These are phyloP conservation scores for Myxozyma geophila DNA, from an alignment of 805 yeast genomes.

Conservation along the genomic window DNA sequence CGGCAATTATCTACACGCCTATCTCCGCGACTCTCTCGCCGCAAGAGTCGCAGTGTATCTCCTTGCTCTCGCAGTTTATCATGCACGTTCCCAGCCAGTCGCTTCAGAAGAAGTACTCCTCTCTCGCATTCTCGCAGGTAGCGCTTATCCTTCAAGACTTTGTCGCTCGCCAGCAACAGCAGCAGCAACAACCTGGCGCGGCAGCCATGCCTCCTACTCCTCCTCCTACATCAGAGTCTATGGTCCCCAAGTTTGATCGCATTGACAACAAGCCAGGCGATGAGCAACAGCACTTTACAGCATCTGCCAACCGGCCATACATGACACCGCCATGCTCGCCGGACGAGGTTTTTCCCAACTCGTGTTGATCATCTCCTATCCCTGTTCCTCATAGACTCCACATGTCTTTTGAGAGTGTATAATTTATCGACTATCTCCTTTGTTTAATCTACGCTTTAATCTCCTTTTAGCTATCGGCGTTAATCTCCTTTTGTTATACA, in stretches of 20 bases:
- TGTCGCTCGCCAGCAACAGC: conserved; percentile 27
- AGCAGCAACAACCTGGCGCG: conserved; percentile 19
- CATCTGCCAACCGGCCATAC: conserved; percentile 3
- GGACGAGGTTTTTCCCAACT: conserved; percentile 17
- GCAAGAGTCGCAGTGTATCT: conserved; percentile 42
- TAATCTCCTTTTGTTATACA: not conserved
- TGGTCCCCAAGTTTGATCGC: conserved; percentile 7
- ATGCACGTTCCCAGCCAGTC: conserved; percentile 46
- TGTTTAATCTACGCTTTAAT: not conserved
- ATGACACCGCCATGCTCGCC: conserved; percentile 35
- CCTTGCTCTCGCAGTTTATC: conserved; percentile 44
- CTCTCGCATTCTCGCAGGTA: conserved; percentile 33
- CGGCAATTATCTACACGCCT: not conserved
- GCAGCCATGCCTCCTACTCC: conserved; percentile 33
- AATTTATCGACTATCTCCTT: not conserved
- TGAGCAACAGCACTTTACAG: not conserved
- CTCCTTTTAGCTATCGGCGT: conserved; percentile 4
- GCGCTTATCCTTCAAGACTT: conserved; percentile 38
- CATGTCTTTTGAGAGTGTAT: not conserved
- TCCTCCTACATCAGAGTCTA: conserved; percentile 27
- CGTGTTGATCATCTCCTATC: not conserved
- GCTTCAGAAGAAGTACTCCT: conserved; percentile 48
- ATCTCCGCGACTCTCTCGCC: not conserved
- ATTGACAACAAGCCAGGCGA: not conserved
- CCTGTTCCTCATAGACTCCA: not conserved